Base-by-base conservation (phyloP, 129 eudicot genomes). In the Solidago caesia region DNA sequence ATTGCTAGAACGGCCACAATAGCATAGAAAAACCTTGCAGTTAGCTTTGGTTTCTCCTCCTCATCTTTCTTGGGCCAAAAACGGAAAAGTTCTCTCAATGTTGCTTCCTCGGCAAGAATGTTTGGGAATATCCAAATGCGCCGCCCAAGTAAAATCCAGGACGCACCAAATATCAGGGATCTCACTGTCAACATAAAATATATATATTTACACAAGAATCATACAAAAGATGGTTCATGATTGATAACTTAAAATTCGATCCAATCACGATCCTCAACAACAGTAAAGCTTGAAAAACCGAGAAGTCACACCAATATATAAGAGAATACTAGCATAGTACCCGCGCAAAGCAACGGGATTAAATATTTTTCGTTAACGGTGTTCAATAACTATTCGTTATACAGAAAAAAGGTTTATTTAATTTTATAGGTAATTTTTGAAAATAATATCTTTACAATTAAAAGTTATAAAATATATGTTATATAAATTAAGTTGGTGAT, bases 41-140 rank as follows among this genome's bases (percentile, higher is more conserved):
- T 90, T 92, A 96, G 84, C 82, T 93, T 93, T 42, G 98, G 98
- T 60, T 82, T 83, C 67, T 90, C 98, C 43, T 78, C 98, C 80
- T 90, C 98, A 21, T 93, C 98, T 79, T 93, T 93, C 78, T 87
- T 71, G 15, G 98, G 98, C 98, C 98, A 93, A 70, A 93, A 90
- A 53, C 90, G 96, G 87, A 93, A 93, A 49, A 93, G 77, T 52
- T 93, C 98, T 56, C 88, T 51, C 4, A 93, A 85, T 33, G 98
- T 93, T 48, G 98, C 98, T 85, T 93, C 98, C 74, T 93, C 98
- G 2, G 98, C 98, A 67, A 93, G 92, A 53, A 93, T 93, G 82
- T 93, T 93, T 6, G 98, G 98, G 83, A 93, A 93, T 68, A 93
- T 80, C 98, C 98, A 93, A 56, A 93, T 90, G 26, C 97, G 87